Base-by-base conservation (phyloP, 306 rosid species). In the Heteromeles arbutifolia region DNA sequence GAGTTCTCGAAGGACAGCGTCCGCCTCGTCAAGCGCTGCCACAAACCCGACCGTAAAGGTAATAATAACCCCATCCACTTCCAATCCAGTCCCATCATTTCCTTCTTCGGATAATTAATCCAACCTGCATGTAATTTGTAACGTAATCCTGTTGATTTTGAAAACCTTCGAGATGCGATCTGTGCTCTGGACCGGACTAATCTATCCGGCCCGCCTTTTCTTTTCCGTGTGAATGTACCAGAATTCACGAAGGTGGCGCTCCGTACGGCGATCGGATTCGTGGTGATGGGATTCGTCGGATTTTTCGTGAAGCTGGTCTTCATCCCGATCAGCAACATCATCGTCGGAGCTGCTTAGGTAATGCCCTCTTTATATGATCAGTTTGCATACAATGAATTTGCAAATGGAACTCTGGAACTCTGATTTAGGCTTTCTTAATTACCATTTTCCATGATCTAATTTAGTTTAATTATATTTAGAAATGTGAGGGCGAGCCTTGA, bases 261-360 rank as follows among this genome's bases (percentile, higher is more conserved):
- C 37, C 90, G 97, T 26, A 91, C 97, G 11, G 97, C 97, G 0
- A 85, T 91, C 5, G 93, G 97, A 45, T 89, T 91, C 65, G 92
- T 88, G 8, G 97, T 91, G 39, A 91, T 89, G 97, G 97, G 97
- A 50, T 89, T 91, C 70, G 94, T 90, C 4, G 92, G 92, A 18
- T 90, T 90, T 64, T 90, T 90, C 74, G 96, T 90, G 22, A 90
- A 90, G 84, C 87, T 90, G 64, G 88, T 90, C 86, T 90, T 90
- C 83, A 90, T 88, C 67, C 96, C 96, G 12, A 88, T 91, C 76
- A 91, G 89, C 87, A 91, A 91, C 83, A 91, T 89, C 78, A 89
- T 91, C 74, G 95, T 89, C 17, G 97, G 95, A 84, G 89, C 97
- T 74, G 84, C 83, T 80, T 89, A 89, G 88, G 85, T 85, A 39